Base-by-base conservation (phyloP, 768 basidiomycete species). In the Suillus weaverae region DNA sequence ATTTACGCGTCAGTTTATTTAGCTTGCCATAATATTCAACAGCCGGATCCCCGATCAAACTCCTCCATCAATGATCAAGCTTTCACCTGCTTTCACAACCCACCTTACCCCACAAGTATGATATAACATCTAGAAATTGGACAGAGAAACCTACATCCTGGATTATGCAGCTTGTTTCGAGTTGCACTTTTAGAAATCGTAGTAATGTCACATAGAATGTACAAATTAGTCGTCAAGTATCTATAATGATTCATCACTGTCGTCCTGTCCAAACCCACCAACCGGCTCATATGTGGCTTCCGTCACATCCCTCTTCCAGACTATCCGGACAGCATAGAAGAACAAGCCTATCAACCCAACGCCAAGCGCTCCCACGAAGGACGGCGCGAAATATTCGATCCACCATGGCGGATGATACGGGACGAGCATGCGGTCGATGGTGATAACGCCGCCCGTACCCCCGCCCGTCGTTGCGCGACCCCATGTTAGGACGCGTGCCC, bases 351-450 rank as follows among this genome's bases (percentile, higher is more conserved):
- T 91, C 11, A 86, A 66, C 35, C 85, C 48, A 35, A 90, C 71
- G 6, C 90, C 92, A 32, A 86, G 69, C 1, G 78, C 78, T 3
- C 86, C 86, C 5, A 91, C 86, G 35, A 83, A 78, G n/a, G 84
- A 69, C 0, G 93, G 92, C 5, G 83, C 81, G 46, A 92, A 91
- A 70, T 89, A 95, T 70, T 86, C 81, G 43, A 85, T 79, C 87
- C 90, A 95, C 93, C 92, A 94, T 5, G 89, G 83, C 4, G 97
- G 94, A 64, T 89, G 80, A 74, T 95, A 99, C 39, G 97, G 97
- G 30, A 88, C 72, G 62, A 99, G 79, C 14, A 98, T 81, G 48
- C 83, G 82, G 79, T 97, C 93, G 65, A 99, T 91, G 76, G 90
- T 85, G 64, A 98, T 84, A 44, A 98, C 94, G 4, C 97, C 97